A percentile compares a stretch with the other conserved stretches of the same genome.
Evolutionary conservation across 129 eudicot genomes (phyloP).

Genomic region (Flaveria linearis): DNA sequence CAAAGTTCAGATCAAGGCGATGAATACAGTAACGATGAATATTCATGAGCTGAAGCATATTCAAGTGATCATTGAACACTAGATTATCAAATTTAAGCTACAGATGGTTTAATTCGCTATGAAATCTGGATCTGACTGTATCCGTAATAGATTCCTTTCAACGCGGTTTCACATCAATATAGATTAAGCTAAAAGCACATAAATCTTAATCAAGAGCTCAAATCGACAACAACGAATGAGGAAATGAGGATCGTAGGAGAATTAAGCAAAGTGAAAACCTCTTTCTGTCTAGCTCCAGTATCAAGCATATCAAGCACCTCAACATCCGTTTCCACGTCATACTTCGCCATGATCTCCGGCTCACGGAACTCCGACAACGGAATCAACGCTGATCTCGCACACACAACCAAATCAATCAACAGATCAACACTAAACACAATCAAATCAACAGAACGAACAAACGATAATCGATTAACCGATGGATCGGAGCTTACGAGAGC

Average conservation of each 20-base stretch:
- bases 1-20: neutral
- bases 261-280: constrained; percentile 29
- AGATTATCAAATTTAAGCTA: neutral
- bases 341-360: constrained; percentile 66
- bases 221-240: constrained; percentile 7
- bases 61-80: no score
- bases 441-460: neutral
- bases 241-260: neutral
- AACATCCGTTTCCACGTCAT: constrained; percentile 48
- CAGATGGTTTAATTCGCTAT: neutral
- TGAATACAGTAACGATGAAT: no score
- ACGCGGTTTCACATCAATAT: constrained; percentile 1
- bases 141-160: neutral
- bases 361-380: constrained; percentile 67
- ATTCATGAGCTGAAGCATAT: no score
- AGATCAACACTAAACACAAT: neutral
- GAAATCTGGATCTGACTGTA: neutral
- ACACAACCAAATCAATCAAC: constrained; percentile 6
- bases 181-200: neutral
- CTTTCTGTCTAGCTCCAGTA: constrained; percentile 68
- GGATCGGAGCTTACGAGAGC: constrained; percentile 58
- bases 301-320: constrained; percentile 71
- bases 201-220: constrained; percentile 1
- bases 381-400: constrained; percentile 52
- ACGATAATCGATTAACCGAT: neutral